These are phyloP conservation scores for Colletotrichum liaoningense DNA, from an alignment of 2,329 filamentous ascomycete genomes.

Conservation along the genomic window DNA sequence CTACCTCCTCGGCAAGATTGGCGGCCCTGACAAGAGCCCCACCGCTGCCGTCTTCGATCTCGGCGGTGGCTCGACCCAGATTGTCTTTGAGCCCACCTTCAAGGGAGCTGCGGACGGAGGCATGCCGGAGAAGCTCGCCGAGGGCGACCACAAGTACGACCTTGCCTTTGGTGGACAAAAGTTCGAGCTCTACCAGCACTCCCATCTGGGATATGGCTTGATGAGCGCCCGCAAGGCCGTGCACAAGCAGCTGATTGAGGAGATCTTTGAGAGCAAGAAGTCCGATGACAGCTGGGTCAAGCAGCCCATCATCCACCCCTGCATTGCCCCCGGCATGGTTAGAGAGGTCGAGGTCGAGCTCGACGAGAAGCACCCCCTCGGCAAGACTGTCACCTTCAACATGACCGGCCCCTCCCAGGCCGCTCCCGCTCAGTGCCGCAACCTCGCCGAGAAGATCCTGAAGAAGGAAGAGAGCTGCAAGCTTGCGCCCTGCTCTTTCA, in stretches of 20 bases:
- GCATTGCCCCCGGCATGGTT: slow-evolving; percentile 83
- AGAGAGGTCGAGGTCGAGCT: slow-evolving; percentile 80
- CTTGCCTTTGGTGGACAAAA: slow-evolving; percentile 90
- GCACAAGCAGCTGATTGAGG: slow-evolving; percentile 79
- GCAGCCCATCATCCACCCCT: slow-evolving; percentile 82
- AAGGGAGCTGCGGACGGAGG: slow-evolving; percentile 77
- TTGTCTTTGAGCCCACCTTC: slow-evolving; percentile 97
- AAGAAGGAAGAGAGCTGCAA: slow-evolving; percentile 86
- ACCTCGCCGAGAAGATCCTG: slow-evolving; percentile 89
- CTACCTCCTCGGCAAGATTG: slow-evolving; percentile 98
- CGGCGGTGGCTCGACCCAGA: slow-evolving; percentile 96
- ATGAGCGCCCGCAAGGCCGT: slow-evolving; percentile 94
- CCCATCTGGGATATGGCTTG: slow-evolving; percentile 94
- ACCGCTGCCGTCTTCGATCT: slow-evolving; percentile 97
- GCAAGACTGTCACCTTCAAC: slow-evolving; percentile 75
- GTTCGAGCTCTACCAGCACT: slow-evolving; percentile 97
- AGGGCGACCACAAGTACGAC: slow-evolving; percentile 96
- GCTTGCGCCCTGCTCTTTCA: slow-evolving; percentile 96
- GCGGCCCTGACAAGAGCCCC: slow-evolving; percentile 86
- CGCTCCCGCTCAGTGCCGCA: slow-evolving; percentile 88
- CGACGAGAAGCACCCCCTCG: slow-evolving; percentile 73
- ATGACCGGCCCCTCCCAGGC: slow-evolving; percentile 86
- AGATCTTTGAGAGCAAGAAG: slow-evolving; percentile 73
- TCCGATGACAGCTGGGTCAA: slow-evolving; percentile 75
- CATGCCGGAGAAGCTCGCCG: slow-evolving; percentile 85